Evolutionary conservation across 140 eudicot genomes (phyloP), one percentile per base, ranked within the genome.

Genomic region (Senecio squalidus): DNA sequence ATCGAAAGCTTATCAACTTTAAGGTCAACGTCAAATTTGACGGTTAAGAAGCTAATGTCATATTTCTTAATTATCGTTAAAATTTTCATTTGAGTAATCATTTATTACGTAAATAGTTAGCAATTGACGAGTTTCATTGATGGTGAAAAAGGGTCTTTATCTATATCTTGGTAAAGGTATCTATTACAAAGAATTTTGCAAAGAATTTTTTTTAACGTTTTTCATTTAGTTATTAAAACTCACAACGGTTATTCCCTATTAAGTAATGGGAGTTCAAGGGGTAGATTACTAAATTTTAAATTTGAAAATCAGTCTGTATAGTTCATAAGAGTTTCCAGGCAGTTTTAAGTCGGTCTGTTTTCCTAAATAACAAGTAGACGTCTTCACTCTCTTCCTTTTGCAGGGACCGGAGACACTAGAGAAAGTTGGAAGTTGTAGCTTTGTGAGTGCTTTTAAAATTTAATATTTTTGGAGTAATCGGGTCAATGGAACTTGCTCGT

Each of bases 381-480:
- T 61, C 17, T n/a, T 11, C 4, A 26, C 15, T 64, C 4, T 61
- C 11, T 60, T 4, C 16, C 30, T 55, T 76, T 28, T 66, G 31
- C 84, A 87, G 75, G 75, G 48, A 20, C 75, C 75, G 17, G 33
- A 17, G 23, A 38, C 24, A 45, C 57, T 70, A 9, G 57, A 61
- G 45, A 60, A 9, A 38, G 56, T 50, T 60, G 63, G 69, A 4
- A 0, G n/a, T 11, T 70, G 75, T 60, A 6, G 15, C 51, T 70
- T 33, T 60, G 75, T 70, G 67, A 83, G 96, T 75, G 38, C 53
- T 45, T 38, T 25, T 30, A 8, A 68, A 44, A 28, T 33, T 33
- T 2, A 9, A 33, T 48, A 6, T 4, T 48, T 48, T 6, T 44
- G 4, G 2, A 11, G 17, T 9, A 48, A 11, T 21, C 23, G 28